Conservation (phyloP, 768 basidiomycete genomes). For the Xerocomellus intermedius region DNA sequence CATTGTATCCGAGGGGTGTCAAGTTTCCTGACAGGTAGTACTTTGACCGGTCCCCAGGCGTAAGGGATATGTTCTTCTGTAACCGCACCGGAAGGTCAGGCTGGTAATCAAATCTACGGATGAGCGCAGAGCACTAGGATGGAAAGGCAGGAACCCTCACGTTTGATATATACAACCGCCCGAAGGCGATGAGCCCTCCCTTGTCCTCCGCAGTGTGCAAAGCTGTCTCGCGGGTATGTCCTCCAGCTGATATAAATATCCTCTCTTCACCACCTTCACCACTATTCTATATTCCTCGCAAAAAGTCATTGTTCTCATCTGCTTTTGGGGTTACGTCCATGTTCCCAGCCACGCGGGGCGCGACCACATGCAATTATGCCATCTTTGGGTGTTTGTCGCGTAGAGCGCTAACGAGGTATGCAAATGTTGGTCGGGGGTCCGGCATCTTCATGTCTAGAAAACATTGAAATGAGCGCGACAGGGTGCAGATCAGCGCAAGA, state of each 20-base stretch:
- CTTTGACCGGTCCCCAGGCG: conserved; percentile 13
- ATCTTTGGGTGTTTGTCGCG: conserved; percentile 30
- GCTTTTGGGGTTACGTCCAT: not conserved
- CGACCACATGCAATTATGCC: conserved; percentile 53
- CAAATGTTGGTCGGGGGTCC: conserved; percentile 55
- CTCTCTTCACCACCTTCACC: conserved; percentile 26
- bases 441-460: conserved; percentile 49
- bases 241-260: conserved; percentile 43
- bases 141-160: conserved; percentile 24
- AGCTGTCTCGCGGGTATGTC: conserved; percentile 42
- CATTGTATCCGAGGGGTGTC: not conserved
- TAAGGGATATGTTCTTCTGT: not conserved
- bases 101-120: conserved; percentile 2
- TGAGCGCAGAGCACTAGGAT: not conserved
- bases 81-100: not conserved
- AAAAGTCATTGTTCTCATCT: conserved; percentile 40
- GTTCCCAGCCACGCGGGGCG: conserved; percentile 34
- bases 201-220: conserved; percentile 34
- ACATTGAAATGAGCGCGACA: not conserved
- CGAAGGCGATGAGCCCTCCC: conserved; percentile 30
- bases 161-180: conserved; percentile 38
- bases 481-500: not conserved
- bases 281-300: conserved; percentile 43
- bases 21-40: conserved; percentile 15
- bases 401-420: conserved; percentile 45